Base-by-base conservation (phyloP, 2,329 filamentous ascomycete species). In the Fusarium torreyae region DNA sequence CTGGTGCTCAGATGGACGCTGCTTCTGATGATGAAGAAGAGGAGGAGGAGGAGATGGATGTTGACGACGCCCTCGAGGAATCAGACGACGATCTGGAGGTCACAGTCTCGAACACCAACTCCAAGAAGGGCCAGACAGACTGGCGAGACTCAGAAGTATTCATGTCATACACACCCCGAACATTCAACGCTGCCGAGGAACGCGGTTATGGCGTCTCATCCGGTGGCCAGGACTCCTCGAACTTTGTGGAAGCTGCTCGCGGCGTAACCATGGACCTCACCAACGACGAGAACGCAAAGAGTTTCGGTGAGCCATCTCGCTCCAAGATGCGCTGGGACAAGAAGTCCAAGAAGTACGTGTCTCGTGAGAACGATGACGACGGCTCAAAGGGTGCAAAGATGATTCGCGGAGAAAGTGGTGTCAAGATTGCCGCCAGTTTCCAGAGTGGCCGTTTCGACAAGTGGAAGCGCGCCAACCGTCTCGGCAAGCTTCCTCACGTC, bases 361-460 rank as follows among this genome's bases (percentile, higher is more conserved):
- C 93, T 14, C 89, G 93, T 36, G 90, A 90, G 73, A 98, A 99
- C 84, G 96, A 99, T 81, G 93, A 97, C 73, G 97, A 99, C 81
- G 96, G 96, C 39, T 97, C 85, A 73, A 91, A 90, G 76, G 87
- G 87, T 48, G 79, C 82, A 63, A 87, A 87, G 76, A 91, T 98
- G 83, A 91, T 98, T 58, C 87, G 89, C 67, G 94, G 96, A 74
- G 96, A 99, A 82, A 93, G 89, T 76, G 96, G 96, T 56, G 93
- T 95, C 83, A 98, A 98, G 85, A 98, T 99, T 74, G 94, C 96
- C 2, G 94, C 96, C 45, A 92, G 87, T 63, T 98, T 99, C 88
- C 91, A 95, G 77, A 94, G 91, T 79, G 96, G 97, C 36, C 91
- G 95, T 45, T 99, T 97, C 83, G 94, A 98, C 77, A 89, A 87